Conservation (phyloP, 805 yeast species). For the Scheffersomyces amazonensis region DNA sequence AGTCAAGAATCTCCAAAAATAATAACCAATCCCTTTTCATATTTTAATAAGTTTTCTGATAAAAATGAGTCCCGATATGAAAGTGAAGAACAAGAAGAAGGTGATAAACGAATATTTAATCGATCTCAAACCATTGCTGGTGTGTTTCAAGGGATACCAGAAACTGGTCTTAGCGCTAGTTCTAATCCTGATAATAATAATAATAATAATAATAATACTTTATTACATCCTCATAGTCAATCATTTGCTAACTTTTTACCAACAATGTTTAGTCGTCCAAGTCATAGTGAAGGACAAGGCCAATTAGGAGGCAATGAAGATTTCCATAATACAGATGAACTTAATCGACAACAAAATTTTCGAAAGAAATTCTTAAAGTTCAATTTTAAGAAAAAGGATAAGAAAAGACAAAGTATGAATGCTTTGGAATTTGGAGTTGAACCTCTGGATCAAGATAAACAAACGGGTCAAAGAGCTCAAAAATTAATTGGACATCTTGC, state of each 20-base stretch:
- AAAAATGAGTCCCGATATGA: conserved; percentile 29
- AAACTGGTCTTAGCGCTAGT: not conserved
- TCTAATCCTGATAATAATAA: too few species aligned
- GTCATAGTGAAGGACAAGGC: conserved; percentile 6
- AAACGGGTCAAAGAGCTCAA: conserved; percentile 35
- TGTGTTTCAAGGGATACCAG: not conserved
- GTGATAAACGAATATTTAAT: not conserved
- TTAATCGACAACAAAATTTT: conserved; percentile 15
- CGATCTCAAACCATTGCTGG: not conserved
- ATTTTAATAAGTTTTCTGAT: conserved; percentile 26
- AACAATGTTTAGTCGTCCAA: conserved; percentile 5
- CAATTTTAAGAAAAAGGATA: conserved; percentile 22
- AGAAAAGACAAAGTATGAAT: conserved; percentile 15
- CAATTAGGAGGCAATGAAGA: conserved; percentile 2
- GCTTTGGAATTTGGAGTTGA: conserved; percentile 12
- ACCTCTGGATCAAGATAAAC: conserved; percentile 15
- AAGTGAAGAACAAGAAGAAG: conserved; percentile 25
- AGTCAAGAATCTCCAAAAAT: conserved; percentile 19
- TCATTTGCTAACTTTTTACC: conserved; percentile 14
- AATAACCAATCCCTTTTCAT: conserved; percentile 30
- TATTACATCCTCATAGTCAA: conserved; percentile 7
- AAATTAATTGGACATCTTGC: conserved; percentile 42
- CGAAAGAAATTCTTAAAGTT: conserved; percentile 19
- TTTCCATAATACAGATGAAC: conserved; percentile 10
- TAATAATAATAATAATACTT: not conserved